Evolutionary conservation across 1,284 basidiomycete species (phyloP), one percentile per base, ranked within the genome.

Genomic region (Cystobasidium slooffiae): DNA sequence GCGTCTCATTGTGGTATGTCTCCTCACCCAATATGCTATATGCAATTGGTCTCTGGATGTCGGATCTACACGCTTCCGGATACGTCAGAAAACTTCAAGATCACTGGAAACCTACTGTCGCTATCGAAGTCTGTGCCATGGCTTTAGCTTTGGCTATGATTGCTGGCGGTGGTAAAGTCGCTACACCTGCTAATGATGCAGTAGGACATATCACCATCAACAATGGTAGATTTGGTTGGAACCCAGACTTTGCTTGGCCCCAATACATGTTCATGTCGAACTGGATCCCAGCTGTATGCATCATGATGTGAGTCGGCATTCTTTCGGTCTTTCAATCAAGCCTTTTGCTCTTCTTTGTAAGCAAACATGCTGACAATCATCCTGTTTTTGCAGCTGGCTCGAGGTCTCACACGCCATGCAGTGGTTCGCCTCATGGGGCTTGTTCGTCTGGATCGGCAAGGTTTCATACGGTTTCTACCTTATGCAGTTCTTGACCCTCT

Each of bases 391-490:
- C 76, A 75, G 80, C 72, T 84, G 83, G 83, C 78, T 83, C 72
- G 83, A 84, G 77, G 75, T 83, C 76, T 81, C 79, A 24, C 82
- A 82, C 68, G 81, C 81, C 39, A 80, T 83, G 77, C 83, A 84
- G 75, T 84, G 83, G 83, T 80, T 84, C 62, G 76, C 81, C 51
- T 79, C 78, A 22, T 83, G 83, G 81, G 76, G 77, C 37, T 61
- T 82, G 53, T 83, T 84, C 77, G 80, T 80, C 77, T 82, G 81
- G 79, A 77, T 83, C 61, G 83, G 83, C 56, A 82, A 83, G 66
- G 80, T 83, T 37, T 83, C 82, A 47, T 82, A 83, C 76, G 83
- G 83, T 10, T 83, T 84, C 80, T 83, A 83, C 78, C 80, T 83
- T 47, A 83, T 82, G 78, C 83, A 84, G 78, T 83, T 83, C 81